Conservation (phyloP, 192 early-diverging fungal genomes). For the Entomortierella beljakovae region DNA sequence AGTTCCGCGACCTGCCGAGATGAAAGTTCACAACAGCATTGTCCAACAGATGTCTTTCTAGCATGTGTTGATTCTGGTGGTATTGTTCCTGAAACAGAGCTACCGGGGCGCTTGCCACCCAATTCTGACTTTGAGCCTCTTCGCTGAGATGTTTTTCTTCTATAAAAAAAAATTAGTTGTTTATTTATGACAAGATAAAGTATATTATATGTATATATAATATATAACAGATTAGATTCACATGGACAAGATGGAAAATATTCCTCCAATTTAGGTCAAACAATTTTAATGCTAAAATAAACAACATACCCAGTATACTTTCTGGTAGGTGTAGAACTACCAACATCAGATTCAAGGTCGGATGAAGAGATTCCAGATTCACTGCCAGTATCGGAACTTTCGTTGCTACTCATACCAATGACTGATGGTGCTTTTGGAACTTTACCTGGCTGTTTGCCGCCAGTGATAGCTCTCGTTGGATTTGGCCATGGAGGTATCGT, state of each 20-base stretch:
- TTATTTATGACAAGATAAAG: not conserved
- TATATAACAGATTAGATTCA: no score
- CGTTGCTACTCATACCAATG: slow-evolving; percentile 23
- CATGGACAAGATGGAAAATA: not conserved
- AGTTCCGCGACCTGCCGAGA: slow-evolving; percentile 25
- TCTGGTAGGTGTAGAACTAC: slow-evolving; percentile 13
- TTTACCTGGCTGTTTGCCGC: slow-evolving; percentile 52
- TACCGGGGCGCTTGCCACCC: slow-evolving; percentile 25
- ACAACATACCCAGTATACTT: slow-evolving; percentile 36
- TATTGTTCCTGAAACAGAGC: slow-evolving; percentile 16
- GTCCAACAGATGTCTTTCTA: slow-evolving; percentile 22
- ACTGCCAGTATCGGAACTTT: slow-evolving; percentile 34
- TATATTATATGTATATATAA: no score
- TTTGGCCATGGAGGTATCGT: slow-evolving; percentile 28
- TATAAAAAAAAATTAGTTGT: slow-evolving; percentile 4
- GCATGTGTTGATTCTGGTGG: slow-evolving; percentile 26
- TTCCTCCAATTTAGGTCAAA: no score
- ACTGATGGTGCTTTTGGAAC: slow-evolving; percentile 22
- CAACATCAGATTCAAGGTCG: slow-evolving; percentile 21
- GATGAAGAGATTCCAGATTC: slow-evolving; percentile 40
- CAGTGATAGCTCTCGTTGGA: slow-evolving; percentile 21
- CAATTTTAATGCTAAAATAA: not conserved
- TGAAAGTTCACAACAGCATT: slow-evolving; percentile 19
- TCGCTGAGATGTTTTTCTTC: slow-evolving; percentile 33
- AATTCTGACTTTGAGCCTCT: slow-evolving; percentile 22